Percentiles rank a stretch among this genome's conserved stretches.
phyloP scores from a whole-genome alignment of 345 rosid genomes.

The Eucalyptus microcorys region DNA sequence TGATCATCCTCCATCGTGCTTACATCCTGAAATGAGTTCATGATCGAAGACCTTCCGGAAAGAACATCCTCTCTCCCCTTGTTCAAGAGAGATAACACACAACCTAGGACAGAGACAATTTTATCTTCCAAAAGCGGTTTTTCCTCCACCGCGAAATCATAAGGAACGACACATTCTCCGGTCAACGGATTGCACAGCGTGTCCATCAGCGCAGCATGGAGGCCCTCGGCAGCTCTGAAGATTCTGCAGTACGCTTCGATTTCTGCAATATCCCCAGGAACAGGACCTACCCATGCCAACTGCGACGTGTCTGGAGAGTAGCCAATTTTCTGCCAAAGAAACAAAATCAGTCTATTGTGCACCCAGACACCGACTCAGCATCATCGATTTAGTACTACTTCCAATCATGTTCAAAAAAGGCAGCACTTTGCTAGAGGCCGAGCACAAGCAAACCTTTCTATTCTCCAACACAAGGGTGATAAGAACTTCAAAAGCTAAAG shows the following conservation, averaged over 20 bases:
- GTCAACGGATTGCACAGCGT: conserved; percentile 90
- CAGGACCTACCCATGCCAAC: conserved; percentile 82
- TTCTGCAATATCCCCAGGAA: conserved; percentile 97
- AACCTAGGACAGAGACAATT: conserved; percentile 87
- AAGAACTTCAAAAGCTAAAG: background rate
- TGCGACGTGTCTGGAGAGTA: conserved; percentile 55
- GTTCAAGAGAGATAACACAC: conserved; percentile 73
- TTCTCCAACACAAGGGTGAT: background rate
- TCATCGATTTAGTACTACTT: background rate
- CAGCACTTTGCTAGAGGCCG: background rate
- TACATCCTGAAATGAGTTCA: conserved; percentile 39
- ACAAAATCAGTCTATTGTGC: background rate
- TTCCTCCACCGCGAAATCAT: conserved; percentile 69
- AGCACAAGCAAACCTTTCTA: background rate
- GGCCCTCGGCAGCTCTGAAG: conserved; percentile 74
- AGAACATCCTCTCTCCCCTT: conserved; percentile 90
- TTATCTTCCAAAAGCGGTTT: conserved; percentile 84
- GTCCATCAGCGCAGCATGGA: conserved; percentile 85
- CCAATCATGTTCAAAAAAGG: background rate
- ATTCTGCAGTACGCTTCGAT: conserved; percentile 95
- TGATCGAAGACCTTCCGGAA: conserved; percentile 65
- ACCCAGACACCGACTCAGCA: background rate
- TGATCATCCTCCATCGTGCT: conserved; percentile 54
- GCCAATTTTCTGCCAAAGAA: conserved; percentile 16
- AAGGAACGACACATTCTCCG: conserved; percentile 75